These are phyloP conservation scores for Laguncularia racemosa DNA, from an alignment of 345 rosid species.

Conservation along the genomic window DNA sequence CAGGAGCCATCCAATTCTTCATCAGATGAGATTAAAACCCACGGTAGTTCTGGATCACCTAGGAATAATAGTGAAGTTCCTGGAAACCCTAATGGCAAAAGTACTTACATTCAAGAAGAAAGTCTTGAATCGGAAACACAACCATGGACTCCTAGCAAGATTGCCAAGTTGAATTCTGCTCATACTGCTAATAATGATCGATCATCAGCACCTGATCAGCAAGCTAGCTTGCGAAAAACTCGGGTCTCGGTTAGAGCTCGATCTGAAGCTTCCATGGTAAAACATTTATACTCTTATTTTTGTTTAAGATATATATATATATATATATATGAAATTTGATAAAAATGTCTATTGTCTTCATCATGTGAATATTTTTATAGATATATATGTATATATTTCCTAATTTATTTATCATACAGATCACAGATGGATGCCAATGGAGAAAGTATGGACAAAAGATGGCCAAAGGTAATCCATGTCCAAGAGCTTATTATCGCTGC, in stretches of 20 bases:
- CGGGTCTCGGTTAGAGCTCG: conserved; percentile 56
- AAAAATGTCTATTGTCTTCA: too few relatives aligned
- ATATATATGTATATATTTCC: not conserved
- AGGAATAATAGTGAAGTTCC: not conserved
- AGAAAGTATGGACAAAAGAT: conserved; percentile 65
- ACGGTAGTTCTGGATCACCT: not conserved
- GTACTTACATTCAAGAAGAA: conserved; percentile 13
- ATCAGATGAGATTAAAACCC: conserved; percentile 20
- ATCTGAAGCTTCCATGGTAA: conserved; percentile 25
- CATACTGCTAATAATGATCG: conserved; percentile 29
- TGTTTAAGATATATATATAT: too few relatives aligned
- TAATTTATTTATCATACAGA: conserved; percentile 14
- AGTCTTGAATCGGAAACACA: conserved; percentile 5
- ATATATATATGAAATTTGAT: too few relatives aligned
- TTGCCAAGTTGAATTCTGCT: conserved; percentile 26
- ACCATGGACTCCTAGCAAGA: conserved; percentile 24
- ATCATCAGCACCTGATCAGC: conserved; percentile 12
- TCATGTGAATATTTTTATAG: too few relatives aligned
- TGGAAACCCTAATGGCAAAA: not conserved
- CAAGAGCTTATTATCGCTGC: conserved; percentile 64
- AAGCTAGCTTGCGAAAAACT: conserved; percentile 51
- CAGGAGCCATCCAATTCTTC: conserved; percentile 36
- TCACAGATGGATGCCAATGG: conserved; percentile 73
- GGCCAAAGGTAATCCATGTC: conserved; percentile 72
- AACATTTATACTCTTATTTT: not conserved